phyloP scores from a whole-genome alignment of 768 basidiomycete species.

The Wakefieldia striispora region DNA sequence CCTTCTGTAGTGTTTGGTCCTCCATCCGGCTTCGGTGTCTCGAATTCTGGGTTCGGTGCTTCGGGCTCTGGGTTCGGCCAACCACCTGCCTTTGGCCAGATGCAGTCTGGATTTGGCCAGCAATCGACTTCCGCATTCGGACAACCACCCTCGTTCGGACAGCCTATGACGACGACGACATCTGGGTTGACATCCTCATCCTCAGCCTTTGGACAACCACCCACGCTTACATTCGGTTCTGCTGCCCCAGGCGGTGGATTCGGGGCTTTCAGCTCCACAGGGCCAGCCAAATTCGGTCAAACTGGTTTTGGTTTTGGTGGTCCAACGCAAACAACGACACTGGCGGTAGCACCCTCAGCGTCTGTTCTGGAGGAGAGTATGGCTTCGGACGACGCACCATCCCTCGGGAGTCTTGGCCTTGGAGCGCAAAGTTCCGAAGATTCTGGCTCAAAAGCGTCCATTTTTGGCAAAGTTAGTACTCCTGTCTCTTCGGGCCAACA shows the following conservation, averaged over 20 bases:
- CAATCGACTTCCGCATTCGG: conserved; percentile 25
- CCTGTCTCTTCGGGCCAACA: conserved; percentile 11
- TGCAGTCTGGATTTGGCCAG: conserved; percentile 13
- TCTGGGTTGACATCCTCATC: conserved; percentile 17
- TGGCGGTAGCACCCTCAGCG: background rate
- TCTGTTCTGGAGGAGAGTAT: conserved; percentile 30
- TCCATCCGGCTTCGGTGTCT: conserved; percentile 27
- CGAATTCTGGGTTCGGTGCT: conserved; percentile 17
- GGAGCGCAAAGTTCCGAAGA: conserved; percentile 24
- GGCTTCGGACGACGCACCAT: conserved; percentile 30
- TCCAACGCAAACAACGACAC: conserved; percentile 4
- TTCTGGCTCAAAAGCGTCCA: conserved; percentile 28
- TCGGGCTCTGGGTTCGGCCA: conserved; percentile 32
- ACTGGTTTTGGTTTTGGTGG: conserved; percentile 23
- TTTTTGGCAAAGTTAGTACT: conserved; percentile 30
- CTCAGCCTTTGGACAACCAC: conserved; percentile 20
- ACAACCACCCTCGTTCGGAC: conserved; percentile 22
- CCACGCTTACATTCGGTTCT: conserved; percentile 23
- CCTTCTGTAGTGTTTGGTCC: conserved; percentile 36
- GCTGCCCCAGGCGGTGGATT: conserved; percentile 26
- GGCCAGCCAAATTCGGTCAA: conserved; percentile 33
- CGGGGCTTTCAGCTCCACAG: conserved; percentile 31
- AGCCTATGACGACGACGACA: conserved; percentile 6
- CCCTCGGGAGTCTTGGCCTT: conserved; percentile 33
- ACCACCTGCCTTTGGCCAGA: conserved; percentile 21